Conservation (phyloP, 257 asterid genomes). For the Ligustrum vulgare region DNA sequence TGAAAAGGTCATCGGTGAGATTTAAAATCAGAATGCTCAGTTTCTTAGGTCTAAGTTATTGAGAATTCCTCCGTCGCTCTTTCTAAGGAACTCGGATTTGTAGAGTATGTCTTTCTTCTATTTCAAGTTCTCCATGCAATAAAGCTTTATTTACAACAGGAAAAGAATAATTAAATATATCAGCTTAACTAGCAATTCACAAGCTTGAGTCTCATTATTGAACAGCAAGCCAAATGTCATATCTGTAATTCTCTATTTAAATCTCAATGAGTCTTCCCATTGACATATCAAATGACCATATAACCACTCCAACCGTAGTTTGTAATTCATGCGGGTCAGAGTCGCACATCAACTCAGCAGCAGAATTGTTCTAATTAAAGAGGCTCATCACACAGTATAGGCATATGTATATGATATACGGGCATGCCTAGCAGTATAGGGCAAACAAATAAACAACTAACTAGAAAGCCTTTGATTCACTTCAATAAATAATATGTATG, state of each 20-base stretch:
- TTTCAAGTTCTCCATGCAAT: not conserved
- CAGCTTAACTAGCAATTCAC: not conserved
- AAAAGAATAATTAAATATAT: not conserved
- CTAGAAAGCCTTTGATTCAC: not conserved
- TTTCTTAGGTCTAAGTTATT: not conserved
- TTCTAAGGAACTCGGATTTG: not conserved
- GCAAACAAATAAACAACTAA: not conserved
- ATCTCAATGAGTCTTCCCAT: not conserved
- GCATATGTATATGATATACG: not conserved
- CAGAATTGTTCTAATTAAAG: not conserved
- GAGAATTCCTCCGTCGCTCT: not conserved
- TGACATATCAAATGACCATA: not conserved
- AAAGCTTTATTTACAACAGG: not conserved
- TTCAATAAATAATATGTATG: not conserved
- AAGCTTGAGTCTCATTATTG: not conserved
- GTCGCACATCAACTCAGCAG: not conserved
- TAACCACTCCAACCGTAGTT: not conserved
- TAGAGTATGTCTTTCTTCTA: not conserved
- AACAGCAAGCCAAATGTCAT: not conserved
- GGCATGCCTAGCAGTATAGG: not conserved
- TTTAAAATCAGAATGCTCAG: not conserved
- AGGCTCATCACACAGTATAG: not conserved
- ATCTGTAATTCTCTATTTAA: not conserved
- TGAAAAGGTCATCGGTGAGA: not conserved
- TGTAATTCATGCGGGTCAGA: not conserved